Base-by-base conservation (phyloP, 208 protist genomes). In the Leishmania aethiopica region DNA sequence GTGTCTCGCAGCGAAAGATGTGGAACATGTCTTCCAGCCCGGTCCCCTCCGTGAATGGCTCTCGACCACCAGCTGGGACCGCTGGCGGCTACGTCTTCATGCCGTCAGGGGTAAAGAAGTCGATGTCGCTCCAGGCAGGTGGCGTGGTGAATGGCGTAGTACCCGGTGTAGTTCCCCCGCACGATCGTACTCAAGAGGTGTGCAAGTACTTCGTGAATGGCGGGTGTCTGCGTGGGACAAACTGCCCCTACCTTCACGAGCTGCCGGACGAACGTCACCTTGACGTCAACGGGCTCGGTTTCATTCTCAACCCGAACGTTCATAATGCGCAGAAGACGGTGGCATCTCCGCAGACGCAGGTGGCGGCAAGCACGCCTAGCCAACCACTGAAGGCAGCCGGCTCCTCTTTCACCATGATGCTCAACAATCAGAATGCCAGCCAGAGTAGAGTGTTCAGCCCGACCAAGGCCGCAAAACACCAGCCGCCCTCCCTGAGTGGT, bases 151-250 rank as follows among this genome's bases (percentile, higher is more conserved):
- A 86, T 59, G 83, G 85, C 1, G 73, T 83, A 67, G 80, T 93
- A 45, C 86, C 89, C 37, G 80, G 84, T 35, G 80, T 84, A 35
- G 85, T 88, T 1, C 84, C 88, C 22, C 85, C 78, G 51, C 90
- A 91, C 77, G 91, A 96, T 53, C 92, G 92, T 42, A 91, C 93
- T 42, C 88, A 96, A 87, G 93, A 97, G 78, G 86, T 96, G 47
- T 97, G 94, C 85, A 96, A 96, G 82, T 97, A 93, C 85, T 97
- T 95, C 73, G 86, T 97, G 70, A 97, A 97, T 77, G 94, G 94
- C 28, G 94, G 94, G 35, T 97, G 94, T 74, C 83, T 94, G n/a
- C 93, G 94, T 49, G 93, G 93, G 1, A 78, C 83, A 37, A 88
- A 90, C 78, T 97, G 94, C 81, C 92, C 92, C 47, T 97, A 96